Conservation (phyloP, 2,329 filamentous ascomycete genomes). For the Sporothrix curviconia region DNA sequence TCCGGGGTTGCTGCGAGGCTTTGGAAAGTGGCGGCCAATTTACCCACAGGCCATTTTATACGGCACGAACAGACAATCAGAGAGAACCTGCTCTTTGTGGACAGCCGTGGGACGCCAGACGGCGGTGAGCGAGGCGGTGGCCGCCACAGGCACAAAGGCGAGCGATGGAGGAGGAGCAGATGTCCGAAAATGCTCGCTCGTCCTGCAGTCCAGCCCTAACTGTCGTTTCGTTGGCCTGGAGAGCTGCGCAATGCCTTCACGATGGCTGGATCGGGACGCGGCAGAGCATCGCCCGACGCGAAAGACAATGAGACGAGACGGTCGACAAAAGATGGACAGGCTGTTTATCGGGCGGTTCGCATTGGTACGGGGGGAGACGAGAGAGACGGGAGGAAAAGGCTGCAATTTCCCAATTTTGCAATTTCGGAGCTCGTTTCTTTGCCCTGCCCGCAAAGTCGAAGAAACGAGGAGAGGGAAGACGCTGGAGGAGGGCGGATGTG, state of each 20-base stretch:
- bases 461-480: background rate
- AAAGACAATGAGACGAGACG: too few relatives aligned
- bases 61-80: background rate
- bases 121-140: background rate
- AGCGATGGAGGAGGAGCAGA: background rate
- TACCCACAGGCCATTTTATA: slow-evolving; percentile 11
- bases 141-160: background rate
- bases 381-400: too few relatives aligned
- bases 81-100: too few relatives aligned
- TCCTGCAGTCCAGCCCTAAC: too few relatives aligned
- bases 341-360: background rate
- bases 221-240: too few relatives aligned
- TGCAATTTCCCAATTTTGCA: too few relatives aligned
- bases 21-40: slow-evolving; percentile 5
- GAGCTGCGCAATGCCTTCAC: background rate
- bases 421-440: too few relatives aligned
- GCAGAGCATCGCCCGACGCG: slow-evolving; percentile 5
- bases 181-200: too few relatives aligned
- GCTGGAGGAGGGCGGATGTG: background rate
- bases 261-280: slow-evolving; percentile 11
- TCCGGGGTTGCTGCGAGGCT: background rate
- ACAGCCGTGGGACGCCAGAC: slow-evolving; percentile 10
- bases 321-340: too few relatives aligned
- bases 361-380: background rate
- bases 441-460: background rate